Percentiles rank a stretch among this genome's conserved stretches.
phyloP scores from a whole-genome alignment of 2,329 filamentous ascomycete genomes.

The Helotiales sp. region DNA sequence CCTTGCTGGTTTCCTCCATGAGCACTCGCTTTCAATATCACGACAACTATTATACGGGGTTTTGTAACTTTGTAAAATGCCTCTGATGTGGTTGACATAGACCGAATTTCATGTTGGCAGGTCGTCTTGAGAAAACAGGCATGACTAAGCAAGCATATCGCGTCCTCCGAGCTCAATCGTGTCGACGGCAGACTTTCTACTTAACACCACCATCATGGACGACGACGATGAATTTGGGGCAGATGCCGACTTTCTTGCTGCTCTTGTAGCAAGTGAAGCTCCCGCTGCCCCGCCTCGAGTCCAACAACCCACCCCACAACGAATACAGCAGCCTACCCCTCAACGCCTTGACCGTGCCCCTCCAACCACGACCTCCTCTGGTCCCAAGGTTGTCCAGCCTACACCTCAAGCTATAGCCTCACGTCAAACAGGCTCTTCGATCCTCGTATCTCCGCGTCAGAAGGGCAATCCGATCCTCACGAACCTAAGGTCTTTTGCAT shows the following conservation, averaged over 20 bases:
- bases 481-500: constrained; percentile 77
- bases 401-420: constrained; percentile 82
- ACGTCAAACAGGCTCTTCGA: constrained; percentile 66
- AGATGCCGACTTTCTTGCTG: constrained; percentile 56
- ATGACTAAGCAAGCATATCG: too few relatives aligned
- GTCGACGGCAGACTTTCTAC: too few relatives aligned
- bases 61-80: too few relatives aligned
- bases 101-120: too few relatives aligned
- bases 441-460: constrained; percentile 87
- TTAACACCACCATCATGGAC: constrained; percentile 26
- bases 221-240: constrained; percentile 58
- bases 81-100: too few relatives aligned
- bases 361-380: constrained; percentile 33
- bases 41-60: too few relatives aligned
- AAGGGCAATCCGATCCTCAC: constrained; percentile 93
- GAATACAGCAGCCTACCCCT: constrained; percentile 48
- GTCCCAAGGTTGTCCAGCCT: constrained; percentile 73
- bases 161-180: too few relatives aligned
- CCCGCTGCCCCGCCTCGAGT: constrained; percentile 24
- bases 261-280: constrained; percentile 50
- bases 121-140: too few relatives aligned
- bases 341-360: constrained; percentile 56
- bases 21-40: too few relatives aligned
- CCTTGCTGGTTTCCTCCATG: too few relatives aligned
- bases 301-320: constrained; percentile 40